Percentiles rank a stretch among this genome's conserved stretches.
phyloP scores from a whole-genome alignment of 805 yeast species.

The Debaryomyces castellii region DNA sequence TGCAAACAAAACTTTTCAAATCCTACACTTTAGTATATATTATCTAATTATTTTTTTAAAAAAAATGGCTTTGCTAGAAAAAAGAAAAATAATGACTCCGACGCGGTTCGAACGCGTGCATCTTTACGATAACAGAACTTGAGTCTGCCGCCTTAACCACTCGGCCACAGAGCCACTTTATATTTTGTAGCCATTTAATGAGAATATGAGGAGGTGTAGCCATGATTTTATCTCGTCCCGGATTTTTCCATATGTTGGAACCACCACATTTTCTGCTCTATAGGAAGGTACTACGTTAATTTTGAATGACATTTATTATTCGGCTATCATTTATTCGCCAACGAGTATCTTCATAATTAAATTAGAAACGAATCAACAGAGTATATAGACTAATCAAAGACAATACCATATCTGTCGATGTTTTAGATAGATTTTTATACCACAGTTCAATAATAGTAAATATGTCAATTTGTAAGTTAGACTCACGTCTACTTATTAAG shows the following conservation, averaged over 20 bases:
- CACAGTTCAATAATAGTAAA: neutral
- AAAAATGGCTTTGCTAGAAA: too few relatives aligned
- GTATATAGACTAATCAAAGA: too few relatives aligned
- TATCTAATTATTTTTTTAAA: too few relatives aligned
- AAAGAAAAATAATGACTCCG: conserved; percentile 10
- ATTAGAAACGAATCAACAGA: too few relatives aligned
- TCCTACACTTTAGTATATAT: neutral
- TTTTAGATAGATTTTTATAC: neutral
- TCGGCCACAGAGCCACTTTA: conserved; percentile 13
- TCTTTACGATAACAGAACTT: conserved; percentile 14
- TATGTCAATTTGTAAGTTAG: neutral
- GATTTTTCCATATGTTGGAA: neutral
- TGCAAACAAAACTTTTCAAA: conserved; percentile 1
- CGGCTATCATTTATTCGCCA: neutral
- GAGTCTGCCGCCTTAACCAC: conserved; percentile 15
- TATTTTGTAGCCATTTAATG: too few relatives aligned
- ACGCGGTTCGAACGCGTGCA: conserved; percentile 15
- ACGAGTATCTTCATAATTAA: neutral
- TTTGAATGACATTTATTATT: neutral
- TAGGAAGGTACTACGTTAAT: neutral
- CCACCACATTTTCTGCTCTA: neutral
- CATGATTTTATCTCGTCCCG: too few relatives aligned
- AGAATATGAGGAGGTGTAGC: too few relatives aligned
- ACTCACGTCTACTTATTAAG: neutral
- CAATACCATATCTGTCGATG: too few relatives aligned